Evolutionary conservation across 23 red algal species (phyloP).

Genomic region (Gracilaria gracilis): DNA sequence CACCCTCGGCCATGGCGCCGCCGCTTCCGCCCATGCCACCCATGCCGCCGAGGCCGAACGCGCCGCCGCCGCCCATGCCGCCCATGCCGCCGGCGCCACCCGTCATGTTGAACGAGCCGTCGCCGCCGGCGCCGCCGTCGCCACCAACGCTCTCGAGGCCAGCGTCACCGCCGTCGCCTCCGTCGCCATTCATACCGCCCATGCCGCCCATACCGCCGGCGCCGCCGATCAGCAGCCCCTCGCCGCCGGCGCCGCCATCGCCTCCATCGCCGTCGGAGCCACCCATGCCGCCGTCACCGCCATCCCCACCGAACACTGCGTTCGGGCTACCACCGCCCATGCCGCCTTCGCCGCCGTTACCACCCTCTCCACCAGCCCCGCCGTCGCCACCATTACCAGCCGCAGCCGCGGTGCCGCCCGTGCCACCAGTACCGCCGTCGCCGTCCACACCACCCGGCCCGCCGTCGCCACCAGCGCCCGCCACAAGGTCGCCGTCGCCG

Average conservation of each 20-base stretch:
- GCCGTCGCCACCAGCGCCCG: background rate
- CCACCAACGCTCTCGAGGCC: background rate
- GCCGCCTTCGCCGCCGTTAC: background rate
- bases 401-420: background rate
- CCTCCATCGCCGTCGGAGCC: background rate
- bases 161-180: background rate
- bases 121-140: background rate
- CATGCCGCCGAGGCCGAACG: background rate
- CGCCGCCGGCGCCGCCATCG: background rate
- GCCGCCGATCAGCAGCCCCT: too few species aligned
- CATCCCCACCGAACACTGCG: background rate
- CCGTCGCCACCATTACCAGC: background rate
- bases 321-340: background rate
- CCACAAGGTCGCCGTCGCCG: background rate
- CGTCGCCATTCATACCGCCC: background rate
- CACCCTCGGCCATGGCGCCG: background rate
- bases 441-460: background rate
- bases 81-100: background rate
- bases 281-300: background rate
- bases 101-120: background rate
- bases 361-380: background rate
- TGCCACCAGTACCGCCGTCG: background rate
- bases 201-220: background rate
- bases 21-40: background rate
- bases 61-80: background rate